Conservation (phyloP, 768 basidiomycete species). For the Boletus rex-veris region DNA sequence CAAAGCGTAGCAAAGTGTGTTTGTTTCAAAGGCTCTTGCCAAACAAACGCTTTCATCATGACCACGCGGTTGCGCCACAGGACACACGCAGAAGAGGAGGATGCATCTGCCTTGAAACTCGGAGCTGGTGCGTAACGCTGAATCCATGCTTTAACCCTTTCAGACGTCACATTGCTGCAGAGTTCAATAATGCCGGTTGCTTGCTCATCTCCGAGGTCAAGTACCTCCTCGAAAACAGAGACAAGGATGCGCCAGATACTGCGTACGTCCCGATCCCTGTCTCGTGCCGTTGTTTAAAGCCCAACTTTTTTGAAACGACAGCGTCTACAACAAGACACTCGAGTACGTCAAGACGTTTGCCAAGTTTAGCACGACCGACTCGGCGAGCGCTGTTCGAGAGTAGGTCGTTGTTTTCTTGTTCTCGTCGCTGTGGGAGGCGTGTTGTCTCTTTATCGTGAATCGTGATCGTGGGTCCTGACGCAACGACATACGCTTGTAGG, state of each 20-base stretch:
- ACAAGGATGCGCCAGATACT: slow-evolving; percentile 85
- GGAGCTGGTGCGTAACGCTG: slow-evolving; percentile 51
- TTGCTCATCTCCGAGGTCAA: slow-evolving; percentile 91
- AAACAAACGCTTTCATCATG: slow-evolving; percentile 42
- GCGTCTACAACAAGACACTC: slow-evolving; percentile 89
- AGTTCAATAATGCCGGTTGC: slow-evolving; percentile 91
- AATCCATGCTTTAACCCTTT: neutral
- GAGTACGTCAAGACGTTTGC: slow-evolving; percentile 91
- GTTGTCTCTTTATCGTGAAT: too few species aligned
- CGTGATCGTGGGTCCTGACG: neutral
- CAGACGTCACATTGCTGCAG: slow-evolving; percentile 35
- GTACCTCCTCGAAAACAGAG: slow-evolving; percentile 81
- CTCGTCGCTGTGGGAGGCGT: too few species aligned
- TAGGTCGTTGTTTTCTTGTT: slow-evolving; percentile 34
- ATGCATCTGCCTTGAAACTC: slow-evolving; percentile 80
- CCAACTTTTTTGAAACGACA: slow-evolving; percentile 23
- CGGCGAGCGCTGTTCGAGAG: slow-evolving; percentile 85
- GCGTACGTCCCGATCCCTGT: slow-evolving; percentile 45
- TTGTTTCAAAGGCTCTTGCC: slow-evolving; percentile 31
- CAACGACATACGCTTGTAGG: slow-evolving; percentile 33
- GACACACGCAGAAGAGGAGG: slow-evolving; percentile 72
- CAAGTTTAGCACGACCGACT: slow-evolving; percentile 84
- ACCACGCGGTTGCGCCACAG: slow-evolving; percentile 62
- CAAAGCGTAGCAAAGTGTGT: neutral
- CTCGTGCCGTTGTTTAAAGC: too few species aligned